These are phyloP conservation scores for Boletus reticulatus DNA, from an alignment of 768 basidiomycete genomes.

Conservation along the genomic window DNA sequence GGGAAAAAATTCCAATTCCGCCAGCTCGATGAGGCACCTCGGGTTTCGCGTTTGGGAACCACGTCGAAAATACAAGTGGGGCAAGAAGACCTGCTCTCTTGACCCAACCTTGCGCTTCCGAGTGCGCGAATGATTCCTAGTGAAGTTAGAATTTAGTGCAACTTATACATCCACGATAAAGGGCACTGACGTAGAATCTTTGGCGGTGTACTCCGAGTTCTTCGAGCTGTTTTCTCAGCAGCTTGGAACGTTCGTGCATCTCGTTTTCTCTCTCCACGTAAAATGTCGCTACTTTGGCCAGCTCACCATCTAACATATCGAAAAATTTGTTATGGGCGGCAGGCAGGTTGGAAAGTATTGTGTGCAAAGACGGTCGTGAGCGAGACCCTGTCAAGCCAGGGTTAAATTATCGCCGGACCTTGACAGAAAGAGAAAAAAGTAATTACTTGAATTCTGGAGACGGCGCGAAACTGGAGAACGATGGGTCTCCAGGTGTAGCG, in stretches of 20 bases:
- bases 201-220: slow-evolving; percentile 72
- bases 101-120: slow-evolving; percentile 9
- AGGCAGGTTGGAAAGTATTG: slow-evolving; percentile 55
- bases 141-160: neutral
- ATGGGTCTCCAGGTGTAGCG: neutral
- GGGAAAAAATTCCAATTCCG: neutral
- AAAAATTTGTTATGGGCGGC: slow-evolving; percentile 72
- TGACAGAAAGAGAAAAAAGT: too few relatives aligned
- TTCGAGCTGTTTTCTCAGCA: slow-evolving; percentile 65
- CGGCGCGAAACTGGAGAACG: slow-evolving; percentile 1
- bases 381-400: slow-evolving; percentile 6
- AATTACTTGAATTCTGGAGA: slow-evolving; percentile 13
- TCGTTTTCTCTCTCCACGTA: slow-evolving; percentile 69
- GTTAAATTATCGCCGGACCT: neutral
- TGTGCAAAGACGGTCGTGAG: slow-evolving; percentile 37
- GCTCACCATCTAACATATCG: slow-evolving; percentile 67
- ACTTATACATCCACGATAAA: neutral
- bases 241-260: slow-evolving; percentile 46
- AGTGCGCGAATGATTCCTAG: slow-evolving; percentile 17
- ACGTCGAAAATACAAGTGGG: neutral
- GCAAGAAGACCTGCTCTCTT: slow-evolving; percentile 9
- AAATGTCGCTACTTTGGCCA: slow-evolving; percentile 85
- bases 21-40: neutral
- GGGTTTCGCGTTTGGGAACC: neutral
- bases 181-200: slow-evolving; percentile 49